phyloP scores from a whole-genome alignment of 108 stramenopile species.

The Phaeodactylum tricornutum region DNA sequence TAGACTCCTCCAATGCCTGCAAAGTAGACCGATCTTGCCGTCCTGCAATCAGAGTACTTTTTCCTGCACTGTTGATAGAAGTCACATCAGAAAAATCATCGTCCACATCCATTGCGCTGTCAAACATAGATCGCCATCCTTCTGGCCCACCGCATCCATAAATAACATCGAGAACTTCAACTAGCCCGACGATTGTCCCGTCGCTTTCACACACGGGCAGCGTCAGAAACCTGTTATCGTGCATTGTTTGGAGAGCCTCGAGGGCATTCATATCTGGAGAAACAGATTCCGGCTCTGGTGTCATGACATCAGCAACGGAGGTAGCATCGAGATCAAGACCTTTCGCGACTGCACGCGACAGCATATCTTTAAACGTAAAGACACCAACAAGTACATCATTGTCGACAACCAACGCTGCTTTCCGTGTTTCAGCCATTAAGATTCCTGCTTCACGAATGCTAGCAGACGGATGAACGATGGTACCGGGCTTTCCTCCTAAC shows the following conservation, averaged over 20 bases:
- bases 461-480: conserved; percentile 50
- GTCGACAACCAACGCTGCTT: conserved; percentile 81
- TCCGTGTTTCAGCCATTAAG: conserved; percentile 72
- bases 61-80: conserved; percentile 40
- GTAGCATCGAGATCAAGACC: conserved; percentile 62
- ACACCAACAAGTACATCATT: conserved; percentile 76
- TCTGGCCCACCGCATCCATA: conserved; percentile 69
- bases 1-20: no score
- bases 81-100: conserved; percentile 40
- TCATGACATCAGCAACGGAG: conserved; percentile 77
- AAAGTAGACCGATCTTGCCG: no score
- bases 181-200: conserved; percentile 81
- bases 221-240: conserved; percentile 87
- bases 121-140: conserved; percentile 77
- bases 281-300: conserved; percentile 82
- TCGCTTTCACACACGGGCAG: conserved; percentile 78
- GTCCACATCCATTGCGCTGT: conserved; percentile 50
- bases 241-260: conserved; percentile 90
- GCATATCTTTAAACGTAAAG: conserved; percentile 92
- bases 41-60: no score
- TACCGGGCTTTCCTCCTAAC: conserved; percentile 54
- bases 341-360: conserved; percentile 85
- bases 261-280: conserved; percentile 78
- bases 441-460: conserved; percentile 58
- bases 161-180: conserved; percentile 94